A percentile compares a stretch with the other conserved stretches of the same genome.
Evolutionary conservation across 208 protist species (phyloP).

Genomic region (Trypanosoma theileri): DNA sequence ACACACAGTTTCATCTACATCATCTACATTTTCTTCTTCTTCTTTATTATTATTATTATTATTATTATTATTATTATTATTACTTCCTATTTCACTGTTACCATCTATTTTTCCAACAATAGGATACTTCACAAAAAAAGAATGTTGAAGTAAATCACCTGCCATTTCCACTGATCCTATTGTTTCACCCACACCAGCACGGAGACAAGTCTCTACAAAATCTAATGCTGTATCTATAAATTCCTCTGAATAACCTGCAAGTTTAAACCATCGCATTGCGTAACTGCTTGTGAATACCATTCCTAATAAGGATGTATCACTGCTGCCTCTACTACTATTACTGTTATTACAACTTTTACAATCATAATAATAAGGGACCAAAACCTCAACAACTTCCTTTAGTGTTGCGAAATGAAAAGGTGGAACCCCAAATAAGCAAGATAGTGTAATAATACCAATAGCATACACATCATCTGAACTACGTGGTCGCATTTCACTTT

Average conservation of each 20-base stretch:
- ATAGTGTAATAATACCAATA: slow-evolving; percentile 55
- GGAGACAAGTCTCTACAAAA: slow-evolving; percentile 29
- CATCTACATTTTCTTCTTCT: slow-evolving; percentile 8
- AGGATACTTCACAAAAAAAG: slow-evolving; percentile 28
- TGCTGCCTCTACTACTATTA: background rate
- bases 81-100: background rate
- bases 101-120: background rate
- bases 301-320: slow-evolving; percentile 4
- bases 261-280: slow-evolving; percentile 13
- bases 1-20: slow-evolving; percentile 13
- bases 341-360: background rate
- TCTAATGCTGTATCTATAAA: slow-evolving; percentile 25
- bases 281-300: slow-evolving; percentile 22
- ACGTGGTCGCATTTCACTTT: slow-evolving; percentile 14
- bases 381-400: slow-evolving; percentile 32
- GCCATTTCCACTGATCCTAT: background rate
- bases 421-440: slow-evolving; percentile 56
- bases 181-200: background rate
- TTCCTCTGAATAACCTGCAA: slow-evolving; percentile 25
- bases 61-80: slow-evolving; percentile 1
- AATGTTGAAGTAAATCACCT: slow-evolving; percentile 29
- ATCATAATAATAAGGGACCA: slow-evolving; percentile 1
- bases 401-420: slow-evolving; percentile 46
- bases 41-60: slow-evolving; percentile 12
- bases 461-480: slow-evolving; percentile 75